A percentile compares a stretch with the other conserved stretches of the same genome.
Conservation (phyloP, 192 early-diverging fungal species). For the Gorgonomyces haynaldii region DNA sequence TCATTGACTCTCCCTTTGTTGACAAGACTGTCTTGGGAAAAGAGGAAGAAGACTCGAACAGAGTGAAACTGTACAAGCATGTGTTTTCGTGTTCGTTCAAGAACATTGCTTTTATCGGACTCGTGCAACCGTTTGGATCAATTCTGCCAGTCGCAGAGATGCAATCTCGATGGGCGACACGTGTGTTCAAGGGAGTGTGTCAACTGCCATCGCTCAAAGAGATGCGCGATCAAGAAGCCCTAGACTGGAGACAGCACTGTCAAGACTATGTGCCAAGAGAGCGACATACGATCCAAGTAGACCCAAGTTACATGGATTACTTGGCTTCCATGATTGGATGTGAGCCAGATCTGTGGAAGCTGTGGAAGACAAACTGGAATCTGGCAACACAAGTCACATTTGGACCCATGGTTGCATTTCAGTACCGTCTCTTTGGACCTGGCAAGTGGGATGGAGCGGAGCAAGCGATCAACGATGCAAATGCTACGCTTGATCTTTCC, state of each 20-base stretch:
- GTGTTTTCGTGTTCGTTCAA: constrained; percentile 35
- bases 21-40: constrained; percentile 29
- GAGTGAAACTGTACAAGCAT: constrained; percentile 44
- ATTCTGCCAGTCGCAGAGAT: constrained; percentile 45
- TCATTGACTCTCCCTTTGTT: constrained; percentile 38
- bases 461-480: too few relatives aligned
- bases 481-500: too few relatives aligned
- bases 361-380: constrained; percentile 12
- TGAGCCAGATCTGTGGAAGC: constrained; percentile 23
- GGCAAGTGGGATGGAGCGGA: constrained; percentile 20
- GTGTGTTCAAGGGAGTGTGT: constrained; percentile 24
- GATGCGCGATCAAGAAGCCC: constrained; percentile 33
- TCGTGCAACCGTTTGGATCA: constrained; percentile 41
- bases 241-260: constrained; percentile 10
- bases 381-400: constrained; percentile 21
- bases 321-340: constrained; percentile 32
- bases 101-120: constrained; percentile 49
- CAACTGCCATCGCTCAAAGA: constrained; percentile 24
- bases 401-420: constrained; percentile 22
- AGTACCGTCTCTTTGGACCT: constrained; percentile 16
- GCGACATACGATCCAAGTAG: constrained; percentile 42
- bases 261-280: constrained; percentile 18
- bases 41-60: constrained; percentile 24
- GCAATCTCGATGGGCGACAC: constrained; percentile 37
- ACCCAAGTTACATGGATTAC: constrained; percentile 33